Evolutionary conservation across 139 green algal species (phyloP).

Genomic region (Chlorella sp.): DNA sequence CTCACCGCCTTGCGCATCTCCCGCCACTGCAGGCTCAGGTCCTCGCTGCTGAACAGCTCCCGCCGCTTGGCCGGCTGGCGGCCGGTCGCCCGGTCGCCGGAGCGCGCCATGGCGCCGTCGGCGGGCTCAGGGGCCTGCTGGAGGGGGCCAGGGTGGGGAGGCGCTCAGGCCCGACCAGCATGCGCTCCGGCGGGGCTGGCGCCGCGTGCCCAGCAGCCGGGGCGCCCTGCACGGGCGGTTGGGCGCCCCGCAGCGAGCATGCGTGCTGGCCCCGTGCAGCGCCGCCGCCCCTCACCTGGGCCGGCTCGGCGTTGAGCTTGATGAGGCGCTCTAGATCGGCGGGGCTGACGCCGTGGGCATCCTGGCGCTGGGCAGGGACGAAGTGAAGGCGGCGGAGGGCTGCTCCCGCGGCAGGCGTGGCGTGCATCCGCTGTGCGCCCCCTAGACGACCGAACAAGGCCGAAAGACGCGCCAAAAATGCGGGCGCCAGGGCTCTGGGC

Average conservation of each 20-base stretch:
- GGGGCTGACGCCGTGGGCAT: constrained; percentile 47
- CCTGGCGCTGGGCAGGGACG: constrained; percentile 59
- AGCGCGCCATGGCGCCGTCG: neutral
- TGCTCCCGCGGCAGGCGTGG: too few species aligned
- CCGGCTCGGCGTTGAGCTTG: constrained; percentile 53
- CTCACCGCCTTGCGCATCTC: constrained; percentile 56
- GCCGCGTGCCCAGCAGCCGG: neutral
- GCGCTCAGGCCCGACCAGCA: neutral
- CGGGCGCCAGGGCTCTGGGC: neutral
- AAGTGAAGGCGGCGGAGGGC: constrained; percentile 64
- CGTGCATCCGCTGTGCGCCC: neutral
- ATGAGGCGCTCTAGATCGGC: constrained; percentile 55
- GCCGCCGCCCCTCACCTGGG: neutral
- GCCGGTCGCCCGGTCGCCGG: neutral
- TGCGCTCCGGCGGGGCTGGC: neutral
- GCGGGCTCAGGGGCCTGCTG: neutral
- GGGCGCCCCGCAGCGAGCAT: neutral
- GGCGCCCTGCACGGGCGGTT: neutral
- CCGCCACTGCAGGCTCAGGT: constrained; percentile 62
- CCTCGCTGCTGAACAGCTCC: constrained; percentile 60
- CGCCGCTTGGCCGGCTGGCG: constrained; percentile 5
- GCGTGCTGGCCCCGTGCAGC: neutral
- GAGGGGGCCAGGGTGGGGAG: neutral
- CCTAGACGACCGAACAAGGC: too few species aligned
- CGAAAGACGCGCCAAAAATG: neutral